These are phyloP conservation scores for Amanita fuliginea DNA, from an alignment of 768 basidiomycete species.

Conservation along the genomic window DNA sequence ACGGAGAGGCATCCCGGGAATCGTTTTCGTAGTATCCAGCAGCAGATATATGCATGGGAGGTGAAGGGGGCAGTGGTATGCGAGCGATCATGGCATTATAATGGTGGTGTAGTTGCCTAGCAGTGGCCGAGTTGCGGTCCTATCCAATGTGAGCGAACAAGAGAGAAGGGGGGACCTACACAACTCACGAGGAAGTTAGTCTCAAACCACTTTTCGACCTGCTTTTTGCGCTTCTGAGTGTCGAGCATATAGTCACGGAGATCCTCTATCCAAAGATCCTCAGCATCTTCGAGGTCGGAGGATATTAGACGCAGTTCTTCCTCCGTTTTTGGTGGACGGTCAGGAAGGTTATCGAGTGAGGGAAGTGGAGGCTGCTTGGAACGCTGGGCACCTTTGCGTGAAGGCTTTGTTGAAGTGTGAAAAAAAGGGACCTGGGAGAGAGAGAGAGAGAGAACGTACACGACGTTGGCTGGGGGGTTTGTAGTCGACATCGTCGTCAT, in stretches of 20 bases:
- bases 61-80: constrained; percentile 27
- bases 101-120: constrained; percentile 44
- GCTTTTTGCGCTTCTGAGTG: constrained; percentile 62
- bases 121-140: constrained; percentile 62
- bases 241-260: constrained; percentile 59
- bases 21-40: constrained; percentile 17
- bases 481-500: constrained; percentile 46
- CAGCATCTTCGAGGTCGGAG: constrained; percentile 76
- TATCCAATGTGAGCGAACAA: constrained; percentile 16
- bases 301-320: constrained; percentile 43
- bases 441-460: constrained; percentile 32
- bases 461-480: constrained; percentile 36
- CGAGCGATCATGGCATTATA: constrained; percentile 41
- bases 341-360: constrained; percentile 10
- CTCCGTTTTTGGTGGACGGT: constrained; percentile 17
- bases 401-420: constrained; percentile 15
- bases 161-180: neutral
- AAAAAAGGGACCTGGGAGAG: neutral
- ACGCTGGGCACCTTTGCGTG: constrained; percentile 32
- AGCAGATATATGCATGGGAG: constrained; percentile 11
- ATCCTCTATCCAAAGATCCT: constrained; percentile 66
- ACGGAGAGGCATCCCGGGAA: constrained; percentile 1
- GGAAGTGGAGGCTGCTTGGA: constrained; percentile 16
- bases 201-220: constrained; percentile 68
- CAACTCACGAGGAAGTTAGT: constrained; percentile 47